These are phyloP conservation scores for Colletotrichum magnum DNA, from an alignment of 2,329 filamentous ascomycete species.

Conservation along the genomic window DNA sequence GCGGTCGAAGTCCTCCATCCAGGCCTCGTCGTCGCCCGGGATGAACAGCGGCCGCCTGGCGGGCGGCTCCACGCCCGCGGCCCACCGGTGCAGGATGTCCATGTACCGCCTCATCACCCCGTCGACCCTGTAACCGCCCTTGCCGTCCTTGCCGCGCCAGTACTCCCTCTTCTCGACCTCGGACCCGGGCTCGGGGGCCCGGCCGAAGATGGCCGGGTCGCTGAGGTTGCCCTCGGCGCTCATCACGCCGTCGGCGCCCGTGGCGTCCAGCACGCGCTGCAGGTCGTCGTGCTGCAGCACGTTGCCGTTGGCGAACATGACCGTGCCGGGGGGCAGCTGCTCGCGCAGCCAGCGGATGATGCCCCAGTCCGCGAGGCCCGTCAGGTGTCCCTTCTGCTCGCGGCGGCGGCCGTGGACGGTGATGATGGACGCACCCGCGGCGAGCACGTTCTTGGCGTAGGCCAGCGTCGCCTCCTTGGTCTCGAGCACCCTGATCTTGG, in stretches of 20 bases:
- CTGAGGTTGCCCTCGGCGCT: constrained; percentile 95
- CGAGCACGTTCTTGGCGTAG: constrained; percentile 90
- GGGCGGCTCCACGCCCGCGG: constrained; percentile 76
- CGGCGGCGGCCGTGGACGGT: constrained; percentile 91
- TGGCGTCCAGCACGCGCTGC: constrained; percentile 81
- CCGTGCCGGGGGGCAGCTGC: constrained; percentile 86
- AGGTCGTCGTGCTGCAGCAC: constrained; percentile 86
- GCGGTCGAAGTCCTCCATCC: constrained; percentile 55
- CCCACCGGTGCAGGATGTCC: constrained; percentile 88
- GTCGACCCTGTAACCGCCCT: constrained; percentile 90
- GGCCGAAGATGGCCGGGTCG: constrained; percentile 88
- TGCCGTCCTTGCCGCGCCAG: constrained; percentile 85
- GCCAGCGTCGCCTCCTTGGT: constrained; percentile 87
- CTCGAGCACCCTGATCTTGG: constrained; percentile 93
- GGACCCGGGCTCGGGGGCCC: constrained; percentile 70
- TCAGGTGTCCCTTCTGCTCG: constrained; percentile 97
- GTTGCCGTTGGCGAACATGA: constrained; percentile 98
- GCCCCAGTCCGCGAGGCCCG: constrained; percentile 93
- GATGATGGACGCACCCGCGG: constrained; percentile 91
- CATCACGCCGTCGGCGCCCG: constrained; percentile 94
- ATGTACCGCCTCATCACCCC: constrained; percentile 89
- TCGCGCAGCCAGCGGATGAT: constrained; percentile 86
- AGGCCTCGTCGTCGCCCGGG: constrained; percentile 67
- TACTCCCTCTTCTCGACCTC: constrained; percentile 80
- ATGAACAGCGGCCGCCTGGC: constrained; percentile 80